Conservation (phyloP, 257 asterid species). For the Linaria vulgaris region DNA sequence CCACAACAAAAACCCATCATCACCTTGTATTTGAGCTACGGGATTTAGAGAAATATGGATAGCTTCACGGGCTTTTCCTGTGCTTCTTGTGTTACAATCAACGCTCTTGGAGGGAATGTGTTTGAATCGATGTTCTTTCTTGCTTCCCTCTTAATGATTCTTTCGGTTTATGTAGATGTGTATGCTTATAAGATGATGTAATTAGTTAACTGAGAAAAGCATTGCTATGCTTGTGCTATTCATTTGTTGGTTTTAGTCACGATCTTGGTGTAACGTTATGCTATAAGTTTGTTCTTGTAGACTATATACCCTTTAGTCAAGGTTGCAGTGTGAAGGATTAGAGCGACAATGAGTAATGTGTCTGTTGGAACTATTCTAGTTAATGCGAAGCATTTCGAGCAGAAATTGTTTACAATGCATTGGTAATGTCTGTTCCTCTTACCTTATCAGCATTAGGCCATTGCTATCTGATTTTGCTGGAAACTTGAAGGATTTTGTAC, state of each 20-base stretch:
- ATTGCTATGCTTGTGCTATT: conserved; percentile 20
- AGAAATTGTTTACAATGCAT: not conserved
- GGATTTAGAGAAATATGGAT: not conserved
- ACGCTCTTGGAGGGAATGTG: conserved; percentile 27
- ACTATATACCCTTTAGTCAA: not conserved
- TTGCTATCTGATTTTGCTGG: too few species aligned
- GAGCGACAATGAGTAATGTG: not conserved
- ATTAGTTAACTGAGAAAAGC: conserved; percentile 19
- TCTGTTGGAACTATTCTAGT: not conserved
- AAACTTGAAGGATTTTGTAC: too few species aligned
- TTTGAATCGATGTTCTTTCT: conserved; percentile 24
- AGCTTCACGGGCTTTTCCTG: conserved; percentile 14
- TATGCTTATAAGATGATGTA: conserved; percentile 18
- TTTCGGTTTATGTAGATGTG: conserved; percentile 16
- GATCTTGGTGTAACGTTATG: not conserved
- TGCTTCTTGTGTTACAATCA: conserved; percentile 9
- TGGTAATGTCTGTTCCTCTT: too few species aligned
- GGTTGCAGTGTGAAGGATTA: not conserved
- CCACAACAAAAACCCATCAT: not conserved
- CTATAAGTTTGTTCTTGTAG: not conserved
- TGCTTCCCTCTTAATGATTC: conserved; percentile 19
- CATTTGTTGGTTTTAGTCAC: conserved; percentile 9
- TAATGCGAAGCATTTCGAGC: not conserved
- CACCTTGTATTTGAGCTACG: not conserved
- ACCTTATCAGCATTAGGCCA: too few species aligned